Evolutionary conservation across 306 rosid species (phyloP).

Genomic region (Cucurbita moschata): DNA sequence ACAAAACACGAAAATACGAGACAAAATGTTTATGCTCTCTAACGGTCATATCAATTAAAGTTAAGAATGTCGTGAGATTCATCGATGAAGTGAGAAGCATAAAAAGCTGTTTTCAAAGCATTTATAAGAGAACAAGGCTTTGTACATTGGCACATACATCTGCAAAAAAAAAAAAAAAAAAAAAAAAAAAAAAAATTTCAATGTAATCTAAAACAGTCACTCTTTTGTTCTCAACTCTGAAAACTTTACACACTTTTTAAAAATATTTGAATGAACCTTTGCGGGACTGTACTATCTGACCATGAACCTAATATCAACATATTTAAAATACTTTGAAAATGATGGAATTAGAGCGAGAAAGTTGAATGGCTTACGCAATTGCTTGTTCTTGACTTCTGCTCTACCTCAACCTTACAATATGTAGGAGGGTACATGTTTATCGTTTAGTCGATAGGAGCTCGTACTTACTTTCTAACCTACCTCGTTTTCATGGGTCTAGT

Average conservation of each 20-base stretch:
- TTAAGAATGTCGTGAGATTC: not conserved
- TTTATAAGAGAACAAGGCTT: not conserved
- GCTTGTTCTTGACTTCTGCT: too few relatives aligned
- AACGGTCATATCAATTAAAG: not conserved
- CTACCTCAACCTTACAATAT: too few relatives aligned
- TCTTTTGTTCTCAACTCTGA: constrained; percentile 1
- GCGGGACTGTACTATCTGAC: not conserved
- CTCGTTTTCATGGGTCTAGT: too few relatives aligned
- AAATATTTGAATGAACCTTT: not conserved
- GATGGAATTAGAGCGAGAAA: too few relatives aligned
- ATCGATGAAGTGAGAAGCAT: not conserved
- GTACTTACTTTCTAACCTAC: too few relatives aligned
- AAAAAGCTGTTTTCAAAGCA: not conserved
- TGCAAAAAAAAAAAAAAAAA: not conserved
- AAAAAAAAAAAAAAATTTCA: not conserved
- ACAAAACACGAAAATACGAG: not conserved
- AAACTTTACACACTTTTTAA: not conserved
- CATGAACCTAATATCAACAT: not conserved
- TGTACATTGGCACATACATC: not conserved
- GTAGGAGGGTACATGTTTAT: too few relatives aligned
- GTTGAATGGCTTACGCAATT: too few relatives aligned
- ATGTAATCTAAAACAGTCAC: constrained; percentile 4
- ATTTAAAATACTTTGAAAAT: not conserved
- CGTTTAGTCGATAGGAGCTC: too few relatives aligned
- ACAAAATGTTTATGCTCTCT: not conserved